Conservation (phyloP, 352 stramenopile species). For the Pythium scleroteichum region DNA sequence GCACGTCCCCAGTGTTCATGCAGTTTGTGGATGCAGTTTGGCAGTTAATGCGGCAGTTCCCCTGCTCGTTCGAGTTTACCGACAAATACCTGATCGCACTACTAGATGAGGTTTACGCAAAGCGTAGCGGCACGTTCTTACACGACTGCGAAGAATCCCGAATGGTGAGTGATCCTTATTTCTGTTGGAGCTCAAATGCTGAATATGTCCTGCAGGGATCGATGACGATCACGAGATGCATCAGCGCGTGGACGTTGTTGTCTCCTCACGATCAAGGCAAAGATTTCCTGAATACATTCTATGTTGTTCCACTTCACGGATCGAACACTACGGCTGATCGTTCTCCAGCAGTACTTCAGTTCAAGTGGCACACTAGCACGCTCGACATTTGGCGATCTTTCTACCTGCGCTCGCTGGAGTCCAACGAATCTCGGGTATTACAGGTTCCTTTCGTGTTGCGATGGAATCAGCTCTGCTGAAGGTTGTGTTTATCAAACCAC, state of each 20-base stretch:
- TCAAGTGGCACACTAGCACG: constrained; percentile 86
- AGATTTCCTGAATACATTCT: constrained; percentile 82
- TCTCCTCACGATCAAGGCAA: constrained; percentile 35
- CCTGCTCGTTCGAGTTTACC: constrained; percentile 98
- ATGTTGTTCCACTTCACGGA: constrained; percentile 50
- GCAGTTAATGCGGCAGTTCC: constrained; percentile 96
- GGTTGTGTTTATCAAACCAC: not conserved
- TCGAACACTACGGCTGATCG: constrained; percentile 39
- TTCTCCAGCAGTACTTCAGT: constrained; percentile 74
- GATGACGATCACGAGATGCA: constrained; percentile 57
- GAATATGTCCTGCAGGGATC: constrained; percentile 36
- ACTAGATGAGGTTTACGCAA: constrained; percentile 95
- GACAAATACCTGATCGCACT: constrained; percentile 91
- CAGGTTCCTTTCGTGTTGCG: constrained; percentile 43
- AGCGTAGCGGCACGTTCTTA: constrained; percentile 97
- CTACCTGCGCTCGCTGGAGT: constrained; percentile 84
- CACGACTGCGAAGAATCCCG: constrained; percentile 94
- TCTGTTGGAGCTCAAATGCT: not conserved
- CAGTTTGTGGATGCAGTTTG: constrained; percentile 99
- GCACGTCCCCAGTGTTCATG: constrained; percentile 98
- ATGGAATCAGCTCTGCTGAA: constrained; percentile 12
- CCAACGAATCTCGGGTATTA: constrained; percentile 77
- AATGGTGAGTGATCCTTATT: constrained; percentile 39
- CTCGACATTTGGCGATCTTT: constrained; percentile 81
- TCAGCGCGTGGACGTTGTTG: constrained; percentile 70